A percentile compares a stretch with the other conserved stretches of the same genome.
These are phyloP conservation scores for Boletus subparvulus DNA, from an alignment of 768 basidiomycete species.

Conservation along the genomic window DNA sequence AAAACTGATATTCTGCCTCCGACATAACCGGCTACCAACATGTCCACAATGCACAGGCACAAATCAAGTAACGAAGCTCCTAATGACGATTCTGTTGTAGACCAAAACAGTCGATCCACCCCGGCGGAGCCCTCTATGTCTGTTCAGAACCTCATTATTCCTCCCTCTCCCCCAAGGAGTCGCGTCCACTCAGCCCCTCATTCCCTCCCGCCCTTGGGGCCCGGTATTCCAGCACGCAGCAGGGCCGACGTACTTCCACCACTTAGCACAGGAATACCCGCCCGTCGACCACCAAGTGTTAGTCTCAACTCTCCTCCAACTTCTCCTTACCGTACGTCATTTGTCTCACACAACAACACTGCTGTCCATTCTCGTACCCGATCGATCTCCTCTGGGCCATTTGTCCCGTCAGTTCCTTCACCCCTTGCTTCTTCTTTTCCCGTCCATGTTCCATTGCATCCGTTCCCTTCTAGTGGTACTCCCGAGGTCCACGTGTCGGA, in stretches of 20 bases:
- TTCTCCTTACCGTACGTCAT: constrained; percentile 34
- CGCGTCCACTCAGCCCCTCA: constrained; percentile 29
- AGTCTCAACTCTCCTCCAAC: constrained; percentile 29
- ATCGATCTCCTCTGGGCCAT: constrained; percentile 35
- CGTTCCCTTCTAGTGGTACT: constrained; percentile 21
- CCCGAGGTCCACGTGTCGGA: constrained; percentile 23
- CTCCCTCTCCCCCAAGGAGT: constrained; percentile 24
- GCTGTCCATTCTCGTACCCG: constrained; percentile 29
- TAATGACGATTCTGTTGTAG: constrained; percentile 28
- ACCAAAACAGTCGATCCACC: not conserved
- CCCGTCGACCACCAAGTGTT: constrained; percentile 25
- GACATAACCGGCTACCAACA: not conserved
- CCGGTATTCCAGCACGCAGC: constrained; percentile 25
- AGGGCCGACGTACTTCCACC: constrained; percentile 21
- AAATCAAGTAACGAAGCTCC: constrained; percentile 45
- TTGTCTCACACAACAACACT: constrained; percentile 10
- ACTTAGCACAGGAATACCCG: constrained; percentile 26
- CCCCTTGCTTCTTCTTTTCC: constrained; percentile 31
- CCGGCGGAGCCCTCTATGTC: constrained; percentile 1
- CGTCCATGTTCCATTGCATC: constrained; percentile 23
- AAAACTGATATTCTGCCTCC: not conserved
- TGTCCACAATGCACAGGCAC: constrained; percentile 38
- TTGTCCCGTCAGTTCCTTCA: constrained; percentile 26
- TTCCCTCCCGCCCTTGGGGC: constrained; percentile 14
- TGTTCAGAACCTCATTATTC: constrained; percentile 6